Conservation (phyloP, 2,329 filamentous ascomycete species). For the Claviceps sorghi region DNA sequence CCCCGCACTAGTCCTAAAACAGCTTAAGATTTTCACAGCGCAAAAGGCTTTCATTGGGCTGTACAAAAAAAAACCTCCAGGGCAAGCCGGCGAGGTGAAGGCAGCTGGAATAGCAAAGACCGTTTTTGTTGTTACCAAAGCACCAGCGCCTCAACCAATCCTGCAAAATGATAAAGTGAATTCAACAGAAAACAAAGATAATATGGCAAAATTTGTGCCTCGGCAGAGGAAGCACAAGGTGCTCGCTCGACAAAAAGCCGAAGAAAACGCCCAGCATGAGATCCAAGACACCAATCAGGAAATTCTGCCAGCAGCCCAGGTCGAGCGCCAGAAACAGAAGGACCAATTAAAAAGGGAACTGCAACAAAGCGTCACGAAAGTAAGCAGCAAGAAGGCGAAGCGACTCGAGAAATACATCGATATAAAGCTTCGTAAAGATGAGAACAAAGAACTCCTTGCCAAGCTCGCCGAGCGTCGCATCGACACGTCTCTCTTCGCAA, state of each 20-base stretch:
- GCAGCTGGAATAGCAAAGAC: neutral
- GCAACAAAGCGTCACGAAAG: constrained; percentile 34
- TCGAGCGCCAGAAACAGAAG: constrained; percentile 38
- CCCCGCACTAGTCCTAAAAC: constrained; percentile 22
- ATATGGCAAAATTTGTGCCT: constrained; percentile 45
- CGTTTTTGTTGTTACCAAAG: constrained; percentile 12
- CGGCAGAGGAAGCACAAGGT: constrained; percentile 55
- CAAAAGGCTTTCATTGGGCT: constrained; percentile 15
- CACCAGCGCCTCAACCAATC: neutral
- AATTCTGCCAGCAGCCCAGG: constrained; percentile 27
- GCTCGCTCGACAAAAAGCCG: constrained; percentile 45
- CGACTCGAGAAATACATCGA: constrained; percentile 60
- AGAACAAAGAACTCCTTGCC: constrained; percentile 69
- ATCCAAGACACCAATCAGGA: constrained; percentile 23
- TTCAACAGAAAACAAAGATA: neutral
- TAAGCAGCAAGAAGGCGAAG: constrained; percentile 52
- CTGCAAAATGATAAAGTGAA: neutral
- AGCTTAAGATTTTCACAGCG: constrained; percentile 20
- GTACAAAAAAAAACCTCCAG: neutral
- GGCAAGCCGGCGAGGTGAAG: neutral
- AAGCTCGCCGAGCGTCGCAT: constrained; percentile 67
- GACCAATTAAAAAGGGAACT: constrained; percentile 40
- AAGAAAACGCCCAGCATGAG: constrained; percentile 27
- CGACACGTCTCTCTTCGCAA: constrained; percentile 69
- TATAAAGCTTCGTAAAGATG: constrained; percentile 86